phyloP scores from a whole-genome alignment of 768 basidiomycete species.

The Holtermannia corniformis region DNA sequence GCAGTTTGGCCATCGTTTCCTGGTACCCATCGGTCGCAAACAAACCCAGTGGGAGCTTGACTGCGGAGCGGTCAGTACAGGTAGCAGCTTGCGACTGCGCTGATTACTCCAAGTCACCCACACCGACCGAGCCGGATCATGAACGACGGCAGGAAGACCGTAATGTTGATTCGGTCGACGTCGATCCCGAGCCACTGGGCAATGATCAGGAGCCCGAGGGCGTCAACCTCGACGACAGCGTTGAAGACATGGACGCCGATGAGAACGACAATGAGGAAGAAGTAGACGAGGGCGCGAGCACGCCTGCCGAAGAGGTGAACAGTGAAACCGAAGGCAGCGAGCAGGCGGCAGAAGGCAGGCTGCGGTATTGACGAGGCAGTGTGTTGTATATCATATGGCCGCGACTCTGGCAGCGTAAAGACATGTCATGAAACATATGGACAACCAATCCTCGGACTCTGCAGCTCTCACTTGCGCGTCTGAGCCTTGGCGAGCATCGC shows the following conservation, averaged over 20 bases:
- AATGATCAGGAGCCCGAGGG: slow-evolving; percentile 8
- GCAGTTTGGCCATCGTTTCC: slow-evolving; percentile 31
- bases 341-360: too few species aligned
- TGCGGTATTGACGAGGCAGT: too few species aligned
- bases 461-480: neutral
- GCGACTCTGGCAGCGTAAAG: too few species aligned
- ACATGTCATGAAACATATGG: neutral
- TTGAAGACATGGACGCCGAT: neutral
- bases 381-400: too few species aligned
- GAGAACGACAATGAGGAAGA: slow-evolving; percentile 8
- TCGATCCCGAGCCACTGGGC: neutral
- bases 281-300: slow-evolving; percentile 9
- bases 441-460: neutral
- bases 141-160: slow-evolving; percentile 33
- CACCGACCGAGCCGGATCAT: slow-evolving; percentile 27
- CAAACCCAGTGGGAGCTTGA: slow-evolving; percentile 34
- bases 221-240: slow-evolving; percentile 33
- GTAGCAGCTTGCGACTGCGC: neutral
- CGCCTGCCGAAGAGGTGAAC: too few species aligned
- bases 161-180: slow-evolving; percentile 5
- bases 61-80: slow-evolving; percentile 19
- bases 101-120: slow-evolving; percentile 1
- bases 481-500: slow-evolving; percentile 18
- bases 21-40: slow-evolving; percentile 25
- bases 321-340: too few species aligned